Percentiles rank a stretch among this genome's conserved stretches.
phyloP scores from a whole-genome alignment of 78 protist species.

The Speleostelium caveatum region DNA sequence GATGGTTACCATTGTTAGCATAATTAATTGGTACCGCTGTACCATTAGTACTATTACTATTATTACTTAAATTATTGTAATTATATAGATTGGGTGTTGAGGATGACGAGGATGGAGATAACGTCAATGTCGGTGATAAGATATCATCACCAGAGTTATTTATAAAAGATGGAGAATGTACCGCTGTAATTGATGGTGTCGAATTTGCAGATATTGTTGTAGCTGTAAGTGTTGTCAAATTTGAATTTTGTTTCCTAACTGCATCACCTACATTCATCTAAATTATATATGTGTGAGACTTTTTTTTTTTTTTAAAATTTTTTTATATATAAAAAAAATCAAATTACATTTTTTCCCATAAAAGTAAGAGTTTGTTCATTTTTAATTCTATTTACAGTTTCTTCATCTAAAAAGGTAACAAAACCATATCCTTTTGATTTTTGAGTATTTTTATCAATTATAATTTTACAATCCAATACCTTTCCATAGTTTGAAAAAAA shows the following conservation, averaged over 20 bases:
- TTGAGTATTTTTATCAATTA: conserved; percentile 45
- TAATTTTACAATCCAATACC: conserved; percentile 59
- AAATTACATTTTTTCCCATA: conserved; percentile 71
- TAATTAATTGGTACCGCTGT: too few species aligned
- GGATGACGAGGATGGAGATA: conserved; percentile 13
- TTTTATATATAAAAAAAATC: neutral
- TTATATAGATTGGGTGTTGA: neutral
- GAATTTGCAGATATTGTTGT: neutral
- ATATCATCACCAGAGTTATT: neutral
- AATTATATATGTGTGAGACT: neutral
- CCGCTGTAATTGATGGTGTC: conserved; percentile 12
- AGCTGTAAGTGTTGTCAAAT: neutral
- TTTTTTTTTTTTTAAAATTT: neutral
- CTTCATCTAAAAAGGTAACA: conserved; percentile 52
- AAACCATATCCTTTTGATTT: conserved; percentile 77
- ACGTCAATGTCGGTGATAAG: neutral
- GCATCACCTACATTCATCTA: conserved; percentile 75
- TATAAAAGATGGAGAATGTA: neutral
- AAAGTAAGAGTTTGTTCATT: conserved; percentile 9
- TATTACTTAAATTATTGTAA: too few species aligned
- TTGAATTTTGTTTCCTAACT: conserved; percentile 32
- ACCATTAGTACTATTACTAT: neutral
- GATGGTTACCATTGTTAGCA: too few species aligned
- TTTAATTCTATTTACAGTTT: conserved; percentile 25
- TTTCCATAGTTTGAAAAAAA: conserved; percentile 34